phyloP scores from a whole-genome alignment of 768 basidiomycete species.

The Agaricus sinodeliciosus region DNA sequence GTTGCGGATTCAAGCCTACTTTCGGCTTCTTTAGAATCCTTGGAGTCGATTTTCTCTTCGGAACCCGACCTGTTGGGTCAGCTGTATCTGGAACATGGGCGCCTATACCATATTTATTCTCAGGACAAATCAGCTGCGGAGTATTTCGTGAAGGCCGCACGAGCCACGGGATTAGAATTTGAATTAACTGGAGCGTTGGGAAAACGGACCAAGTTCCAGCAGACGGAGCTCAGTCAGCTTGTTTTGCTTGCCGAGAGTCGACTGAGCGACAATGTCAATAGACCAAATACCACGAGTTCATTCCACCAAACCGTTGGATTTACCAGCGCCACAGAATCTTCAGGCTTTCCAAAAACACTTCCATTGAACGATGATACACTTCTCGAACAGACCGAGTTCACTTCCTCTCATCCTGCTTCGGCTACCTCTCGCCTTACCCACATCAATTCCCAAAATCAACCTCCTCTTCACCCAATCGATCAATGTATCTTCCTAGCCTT shows the following conservation, averaged over 20 bases:
- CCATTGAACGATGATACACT: constrained; percentile 93
- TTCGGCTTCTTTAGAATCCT: constrained; percentile 32
- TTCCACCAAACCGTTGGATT: constrained; percentile 9
- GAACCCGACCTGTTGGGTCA: constrained; percentile 64
- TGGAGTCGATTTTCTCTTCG: constrained; percentile 31
- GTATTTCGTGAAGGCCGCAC: constrained; percentile 71
- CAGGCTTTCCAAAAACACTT: constrained; percentile 66
- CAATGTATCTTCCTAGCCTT: constrained; percentile 89
- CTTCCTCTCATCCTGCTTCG: constrained; percentile 54
- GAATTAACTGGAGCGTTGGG: constrained; percentile 92
- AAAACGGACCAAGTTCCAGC: constrained; percentile 91
- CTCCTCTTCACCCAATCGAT: constrained; percentile 85
- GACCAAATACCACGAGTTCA: constrained; percentile 8
- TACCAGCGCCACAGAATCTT: constrained; percentile 7
- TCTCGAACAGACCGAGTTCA: constrained; percentile 90
- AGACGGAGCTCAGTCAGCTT: constrained; percentile 79
- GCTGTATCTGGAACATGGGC: constrained; percentile 68
- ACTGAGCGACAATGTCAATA: constrained; percentile 25
- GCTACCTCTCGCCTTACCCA: constrained; percentile 48
- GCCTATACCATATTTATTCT: constrained; percentile 68
- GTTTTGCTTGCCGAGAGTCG: constrained; percentile 90
- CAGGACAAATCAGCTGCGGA: constrained; percentile 77
- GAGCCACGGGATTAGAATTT: constrained; percentile 74
- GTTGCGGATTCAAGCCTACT: constrained; percentile 47
- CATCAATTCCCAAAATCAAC: constrained; percentile 79